phyloP scores from a whole-genome alignment of 2,329 filamentous ascomycete species.

The Cordyceps pruinosa region DNA sequence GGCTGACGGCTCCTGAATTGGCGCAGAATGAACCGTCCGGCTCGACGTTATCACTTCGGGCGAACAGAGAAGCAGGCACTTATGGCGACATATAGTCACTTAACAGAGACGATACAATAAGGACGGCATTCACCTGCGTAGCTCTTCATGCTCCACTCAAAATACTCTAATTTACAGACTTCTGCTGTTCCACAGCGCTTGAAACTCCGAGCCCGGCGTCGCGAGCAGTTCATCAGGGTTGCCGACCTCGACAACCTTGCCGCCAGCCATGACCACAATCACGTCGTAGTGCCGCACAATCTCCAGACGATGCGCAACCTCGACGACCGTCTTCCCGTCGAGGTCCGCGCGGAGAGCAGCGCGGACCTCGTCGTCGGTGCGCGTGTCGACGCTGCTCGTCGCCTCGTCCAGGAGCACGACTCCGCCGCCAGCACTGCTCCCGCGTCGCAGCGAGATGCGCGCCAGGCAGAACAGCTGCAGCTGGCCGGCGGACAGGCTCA shows the following conservation, averaged over 20 bases:
- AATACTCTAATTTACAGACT: neutral
- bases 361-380: conserved; percentile 23
- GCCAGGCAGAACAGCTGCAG: conserved; percentile 43
- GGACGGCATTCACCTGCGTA: no score
- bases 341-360: conserved; percentile 18
- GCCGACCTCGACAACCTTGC: conserved; percentile 22
- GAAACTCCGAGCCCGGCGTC: conserved; percentile 16
- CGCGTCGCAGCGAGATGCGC: conserved; percentile 32
- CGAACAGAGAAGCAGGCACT: no score
- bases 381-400: conserved; percentile 25
- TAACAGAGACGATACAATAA: no score
- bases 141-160: no score
- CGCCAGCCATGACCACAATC: conserved; percentile 22
- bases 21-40: no score
- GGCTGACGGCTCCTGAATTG: no score
- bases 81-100: no score
- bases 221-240: conserved; percentile 20
- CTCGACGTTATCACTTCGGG: no score
- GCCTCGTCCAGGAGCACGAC: conserved; percentile 29
- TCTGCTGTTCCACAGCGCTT: conserved; percentile 18
- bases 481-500: conserved; percentile 37
- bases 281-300: conserved; percentile 22
- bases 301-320: conserved; percentile 25
- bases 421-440: conserved; percentile 14
- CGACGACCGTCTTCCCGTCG: conserved; percentile 21